phyloP scores from a whole-genome alignment of 1,139 yeast species.

The Pichia inconspicua region DNA sequence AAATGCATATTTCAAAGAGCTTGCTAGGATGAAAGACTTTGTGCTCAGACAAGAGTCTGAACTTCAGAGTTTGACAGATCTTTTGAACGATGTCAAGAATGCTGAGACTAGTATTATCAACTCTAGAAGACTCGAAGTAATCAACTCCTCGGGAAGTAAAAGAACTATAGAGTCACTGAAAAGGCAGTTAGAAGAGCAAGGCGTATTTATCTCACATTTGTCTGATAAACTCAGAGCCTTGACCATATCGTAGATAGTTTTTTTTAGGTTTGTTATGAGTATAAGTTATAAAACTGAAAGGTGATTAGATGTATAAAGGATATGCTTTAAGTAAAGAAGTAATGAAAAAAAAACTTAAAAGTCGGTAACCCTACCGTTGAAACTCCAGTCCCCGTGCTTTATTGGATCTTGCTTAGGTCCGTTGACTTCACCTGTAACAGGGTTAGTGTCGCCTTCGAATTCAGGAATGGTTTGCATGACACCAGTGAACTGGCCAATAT shows the following conservation, averaged over 20 bases:
- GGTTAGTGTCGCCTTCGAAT: conserved; percentile 91
- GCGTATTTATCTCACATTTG: conserved; percentile 13
- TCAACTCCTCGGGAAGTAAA: conserved; percentile 5
- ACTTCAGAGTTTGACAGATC: conserved; percentile 8
- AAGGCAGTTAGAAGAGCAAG: conserved; percentile 16
- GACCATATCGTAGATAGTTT: not conserved
- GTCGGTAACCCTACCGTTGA: conserved; percentile 93
- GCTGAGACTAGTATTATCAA: conserved; percentile 12
- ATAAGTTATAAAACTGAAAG: not conserved
- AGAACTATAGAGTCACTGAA: conserved; percentile 14
- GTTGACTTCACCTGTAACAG: conserved; percentile 88
- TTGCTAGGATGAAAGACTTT: conserved; percentile 17
- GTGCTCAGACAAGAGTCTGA: conserved; percentile 17
- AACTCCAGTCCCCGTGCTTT: conserved; percentile 89
- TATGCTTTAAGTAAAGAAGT: not conserved
- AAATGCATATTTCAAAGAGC: conserved; percentile 17
- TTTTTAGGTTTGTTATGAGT: not conserved
- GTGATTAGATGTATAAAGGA: not conserved
- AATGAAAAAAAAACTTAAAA: conserved; percentile 36
- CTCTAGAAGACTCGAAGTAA: conserved; percentile 4
- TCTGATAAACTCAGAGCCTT: conserved; percentile 11
- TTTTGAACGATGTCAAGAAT: conserved; percentile 13
- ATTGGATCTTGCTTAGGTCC: conserved; percentile 99
- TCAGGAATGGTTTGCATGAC: conserved; percentile 79
- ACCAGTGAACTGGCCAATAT: conserved; percentile 59